These are phyloP conservation scores for Cryptococcus sp. DNA, from an alignment of 1,284 basidiomycete species.

Conservation along the genomic window DNA sequence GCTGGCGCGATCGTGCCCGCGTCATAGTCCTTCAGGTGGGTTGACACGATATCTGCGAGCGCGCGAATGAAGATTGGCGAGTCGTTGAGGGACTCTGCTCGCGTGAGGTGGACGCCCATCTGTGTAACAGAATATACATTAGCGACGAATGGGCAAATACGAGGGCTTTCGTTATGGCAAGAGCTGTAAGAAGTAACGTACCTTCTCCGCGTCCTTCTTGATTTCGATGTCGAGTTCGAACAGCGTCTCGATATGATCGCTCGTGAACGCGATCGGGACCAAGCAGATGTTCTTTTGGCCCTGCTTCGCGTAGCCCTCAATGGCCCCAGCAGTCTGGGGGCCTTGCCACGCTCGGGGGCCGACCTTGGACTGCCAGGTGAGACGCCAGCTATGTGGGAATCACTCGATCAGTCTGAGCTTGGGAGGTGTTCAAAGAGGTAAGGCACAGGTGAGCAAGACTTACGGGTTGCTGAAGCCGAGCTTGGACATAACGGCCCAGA, in stretches of 20 bases:
- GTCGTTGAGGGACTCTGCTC: constrained; percentile 94
- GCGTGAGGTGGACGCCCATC: constrained; percentile 85
- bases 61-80: constrained; percentile 98
- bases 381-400: constrained; percentile 60
- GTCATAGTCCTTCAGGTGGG: constrained; percentile 68
- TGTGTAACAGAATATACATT: constrained; percentile 41
- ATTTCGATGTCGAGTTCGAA: constrained; percentile 97
- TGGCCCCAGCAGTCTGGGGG: constrained; percentile 85
- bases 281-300: constrained; percentile 84
- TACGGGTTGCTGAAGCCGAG: constrained; percentile 63
- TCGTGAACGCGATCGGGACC: constrained; percentile 96
- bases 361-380: constrained; percentile 98
- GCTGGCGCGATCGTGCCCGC: constrained; percentile 56
- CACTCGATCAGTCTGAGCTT: neutral
- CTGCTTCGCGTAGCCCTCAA: constrained; percentile 86
- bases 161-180: neutral
- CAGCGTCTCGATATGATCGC: constrained; percentile 98
- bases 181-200: constrained; percentile 48
- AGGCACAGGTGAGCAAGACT: constrained; percentile 21
- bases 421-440: neutral
- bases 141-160: neutral
- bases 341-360: constrained; percentile 98
- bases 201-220: constrained; percentile 83
- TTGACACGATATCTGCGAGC: constrained; percentile 84
- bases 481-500: constrained; percentile 82